A percentile compares a stretch with the other conserved stretches of the same genome.
Conservation (phyloP, 2,329 filamentous ascomycete species). For the Amylocarpus encephaloides region DNA sequence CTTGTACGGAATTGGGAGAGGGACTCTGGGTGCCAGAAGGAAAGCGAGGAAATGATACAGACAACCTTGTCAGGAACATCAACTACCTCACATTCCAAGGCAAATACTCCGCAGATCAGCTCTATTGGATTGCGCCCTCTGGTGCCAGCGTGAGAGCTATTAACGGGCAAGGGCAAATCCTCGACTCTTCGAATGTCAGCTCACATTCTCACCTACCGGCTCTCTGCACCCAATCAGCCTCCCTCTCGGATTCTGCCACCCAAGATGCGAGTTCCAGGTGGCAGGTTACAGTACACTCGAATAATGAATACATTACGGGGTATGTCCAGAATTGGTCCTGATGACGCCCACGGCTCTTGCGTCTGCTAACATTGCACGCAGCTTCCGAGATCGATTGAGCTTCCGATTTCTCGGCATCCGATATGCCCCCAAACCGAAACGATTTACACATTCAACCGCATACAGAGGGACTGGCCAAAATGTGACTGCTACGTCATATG, state of each 20-base stretch:
- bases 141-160: constrained; percentile 11
- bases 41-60: constrained; percentile 15
- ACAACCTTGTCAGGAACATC: constrained; percentile 3
- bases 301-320: constrained; percentile 40
- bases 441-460: constrained; percentile 35
- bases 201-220: constrained; percentile 36
- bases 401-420: constrained; percentile 31
- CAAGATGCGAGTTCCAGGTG: constrained; percentile 34
- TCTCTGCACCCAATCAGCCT: constrained; percentile 43
- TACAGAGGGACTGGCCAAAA: constrained; percentile 38
- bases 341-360: neutral
- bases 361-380: constrained; percentile 4
- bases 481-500: constrained; percentile 39
- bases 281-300: constrained; percentile 34
- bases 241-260: constrained; percentile 27
- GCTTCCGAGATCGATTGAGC: constrained; percentile 42
- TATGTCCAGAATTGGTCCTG: constrained; percentile 26
- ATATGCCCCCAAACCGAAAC: constrained; percentile 21
- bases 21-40: constrained; percentile 16
- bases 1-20: constrained; percentile 17
- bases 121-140: constrained; percentile 20
- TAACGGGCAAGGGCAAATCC: constrained; percentile 26
- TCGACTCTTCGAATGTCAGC: constrained; percentile 19
- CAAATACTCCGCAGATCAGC: constrained; percentile 15
- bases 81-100: constrained; percentile 18